Evolutionary conservation across 768 basidiomycete genomes (phyloP), one percentile per base, ranked within the genome.

Genomic region (Phlegmacium glaucopus): DNA sequence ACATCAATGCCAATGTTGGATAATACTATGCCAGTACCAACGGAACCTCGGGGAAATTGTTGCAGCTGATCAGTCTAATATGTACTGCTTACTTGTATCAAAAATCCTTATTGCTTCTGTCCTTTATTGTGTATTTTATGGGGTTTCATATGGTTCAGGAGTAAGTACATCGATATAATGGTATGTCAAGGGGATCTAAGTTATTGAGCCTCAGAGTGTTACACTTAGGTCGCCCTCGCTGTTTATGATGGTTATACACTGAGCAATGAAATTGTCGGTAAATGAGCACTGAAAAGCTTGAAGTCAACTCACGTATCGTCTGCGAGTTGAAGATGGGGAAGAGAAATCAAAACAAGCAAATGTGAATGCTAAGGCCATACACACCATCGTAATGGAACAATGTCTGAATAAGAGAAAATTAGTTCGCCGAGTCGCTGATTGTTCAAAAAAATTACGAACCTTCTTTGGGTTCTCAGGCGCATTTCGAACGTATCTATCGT

Each of bases 381-480:
- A 50, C 77, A 87, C 88, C 88, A 55, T 91, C 83, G 63, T 90
- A 91, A 60, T 84, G 80, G 70, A 89, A 91, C 39, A 77, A 79
- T 16, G 89, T 90, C 88, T 90, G 50, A 26, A 25, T 44, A 43
- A 47, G 27, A 22, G 44, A 55, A 42, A 8, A 18, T 47, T 28
- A 46, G 26, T 26, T 27, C 12, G 10, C n/a, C 35, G n/a, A n/a
- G n/a, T n/a, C 39, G 13, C 27, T 29, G 22, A 26, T 18, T 59
- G 45, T 40, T 46, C 16, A 22, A 15, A 12, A 28, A 25, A 17
- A 32, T 6, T 11, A 60, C 76, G 13, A 51, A 87, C 89, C 80
- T 90, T 88, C 80, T 91, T 91, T 12, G 90, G 90, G 66, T 90
- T 88, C 36, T 86, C 80, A 4, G 90, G 90, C 7, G 90, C 90